A percentile compares a stretch with the other conserved stretches of the same genome.
Evolutionary conservation across 2,329 filamentous ascomycete genomes (phyloP).

Genomic region (Zymoseptoria passerinii): DNA sequence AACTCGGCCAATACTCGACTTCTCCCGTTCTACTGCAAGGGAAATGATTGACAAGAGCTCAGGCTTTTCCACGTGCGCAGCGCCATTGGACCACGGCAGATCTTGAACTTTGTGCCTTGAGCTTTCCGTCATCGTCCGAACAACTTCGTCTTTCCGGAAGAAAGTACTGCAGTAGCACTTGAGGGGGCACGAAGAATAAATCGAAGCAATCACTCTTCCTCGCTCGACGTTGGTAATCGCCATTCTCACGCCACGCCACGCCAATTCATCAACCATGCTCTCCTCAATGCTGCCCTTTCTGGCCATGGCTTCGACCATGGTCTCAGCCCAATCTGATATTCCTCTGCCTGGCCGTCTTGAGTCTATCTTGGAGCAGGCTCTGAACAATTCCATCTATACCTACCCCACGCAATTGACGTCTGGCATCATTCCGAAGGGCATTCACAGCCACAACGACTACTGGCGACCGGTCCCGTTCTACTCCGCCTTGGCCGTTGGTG

Average conservation of each 20-base stretch:
- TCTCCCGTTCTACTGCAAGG: not conserved
- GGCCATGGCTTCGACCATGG: slow-evolving; percentile 1
- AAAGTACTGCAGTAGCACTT: not conserved
- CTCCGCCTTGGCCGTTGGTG: slow-evolving; percentile 48
- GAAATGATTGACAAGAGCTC: not conserved
- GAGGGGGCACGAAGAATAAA: not conserved
- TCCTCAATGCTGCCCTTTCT: slow-evolving; percentile 4
- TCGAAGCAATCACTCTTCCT: not conserved
- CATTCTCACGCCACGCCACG: not conserved
- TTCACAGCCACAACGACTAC: slow-evolving; percentile 56
- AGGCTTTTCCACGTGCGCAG: slow-evolving; percentile 1
- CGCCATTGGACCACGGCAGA: slow-evolving; percentile 3
- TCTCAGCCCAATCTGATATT: slow-evolving; percentile 26
- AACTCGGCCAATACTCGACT: not conserved
- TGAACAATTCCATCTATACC: slow-evolving; percentile 44
- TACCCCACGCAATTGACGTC: slow-evolving; percentile 56
- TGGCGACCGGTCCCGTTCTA: slow-evolving; percentile 43
- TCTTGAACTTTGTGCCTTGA: not conserved
- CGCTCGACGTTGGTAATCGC: not conserved
- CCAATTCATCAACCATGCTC: slow-evolving; percentile 5
- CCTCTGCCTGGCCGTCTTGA: slow-evolving; percentile 43
- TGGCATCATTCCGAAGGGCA: slow-evolving; percentile 49
- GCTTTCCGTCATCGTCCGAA: not conserved
- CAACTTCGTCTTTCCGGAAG: not conserved
- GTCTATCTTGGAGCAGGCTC: slow-evolving; percentile 48